A percentile compares a stretch with the other conserved stretches of the same genome.
Conservation (phyloP, 768 basidiomycete species). For the Boletus subparvulus region DNA sequence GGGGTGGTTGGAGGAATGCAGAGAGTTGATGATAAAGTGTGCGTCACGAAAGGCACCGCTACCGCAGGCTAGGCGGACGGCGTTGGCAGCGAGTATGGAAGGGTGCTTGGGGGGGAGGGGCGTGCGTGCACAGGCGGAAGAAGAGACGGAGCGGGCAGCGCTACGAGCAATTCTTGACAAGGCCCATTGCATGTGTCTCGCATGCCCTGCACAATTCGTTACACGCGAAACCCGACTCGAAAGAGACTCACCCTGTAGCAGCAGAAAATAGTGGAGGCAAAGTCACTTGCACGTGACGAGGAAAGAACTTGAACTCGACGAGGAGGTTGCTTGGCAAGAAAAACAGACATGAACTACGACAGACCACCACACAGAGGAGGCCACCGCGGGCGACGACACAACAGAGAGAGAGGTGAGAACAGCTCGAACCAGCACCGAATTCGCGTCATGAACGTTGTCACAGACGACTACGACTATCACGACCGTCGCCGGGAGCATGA, state of each 20-base stretch:
- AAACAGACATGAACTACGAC: constrained; percentile 54
- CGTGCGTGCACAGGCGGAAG: constrained; percentile 1
- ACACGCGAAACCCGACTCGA: neutral
- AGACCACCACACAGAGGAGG: constrained; percentile 45
- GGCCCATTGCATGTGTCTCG: constrained; percentile 71
- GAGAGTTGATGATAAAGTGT: constrained; percentile 56
- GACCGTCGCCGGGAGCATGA: constrained; percentile 69
- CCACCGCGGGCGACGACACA: constrained; percentile 45
- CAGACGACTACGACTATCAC: constrained; percentile 63
- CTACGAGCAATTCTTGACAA: constrained; percentile 53
- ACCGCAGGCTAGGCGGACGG: constrained; percentile 47
- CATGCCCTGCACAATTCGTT: constrained; percentile 44
- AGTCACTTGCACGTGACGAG: constrained; percentile 22
- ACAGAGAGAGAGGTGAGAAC: constrained; percentile 52
- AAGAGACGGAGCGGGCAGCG: constrained; percentile 13
- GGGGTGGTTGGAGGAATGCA: constrained; percentile 40
- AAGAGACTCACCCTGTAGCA: neutral
- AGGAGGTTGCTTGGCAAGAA: neutral
- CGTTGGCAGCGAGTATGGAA: constrained; percentile 44
- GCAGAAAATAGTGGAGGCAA: neutral
- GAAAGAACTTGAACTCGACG: neutral
- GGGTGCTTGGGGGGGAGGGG: neutral
- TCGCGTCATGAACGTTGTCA: neutral
- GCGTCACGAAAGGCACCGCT: constrained; percentile 50
- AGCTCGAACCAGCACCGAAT: neutral